Evolutionary conservation across 495 filamentous ascomycete species (phyloP), one percentile per base, ranked within the genome.

Genomic region (Terfezia boudieri): DNA sequence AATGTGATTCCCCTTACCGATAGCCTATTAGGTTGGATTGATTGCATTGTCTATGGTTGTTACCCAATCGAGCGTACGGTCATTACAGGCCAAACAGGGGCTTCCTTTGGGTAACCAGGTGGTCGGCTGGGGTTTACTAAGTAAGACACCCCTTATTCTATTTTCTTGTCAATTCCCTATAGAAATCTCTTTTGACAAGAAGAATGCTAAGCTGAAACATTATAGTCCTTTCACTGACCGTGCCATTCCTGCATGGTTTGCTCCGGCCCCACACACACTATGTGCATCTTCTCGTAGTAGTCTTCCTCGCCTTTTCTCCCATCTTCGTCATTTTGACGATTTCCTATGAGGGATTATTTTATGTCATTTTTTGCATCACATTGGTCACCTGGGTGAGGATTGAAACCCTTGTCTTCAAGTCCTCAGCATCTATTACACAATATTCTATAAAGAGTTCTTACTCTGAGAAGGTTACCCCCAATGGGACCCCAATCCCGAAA

Each of bases 311-410:
- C 11, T 96, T 93, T 63, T 81, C 87, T 0, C 92, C 92, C 0
- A 81, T 81, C 10, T 99, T 99, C 65, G 83, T 99, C 64, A 83
- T 96, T 60, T 81, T 99, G 56, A 94, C 87, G 23, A 96, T 95
- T 66, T 93, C 87, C 16, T 99, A 94, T 72, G 92, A 99, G 66
- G 90, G 92, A 0, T 72, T 99, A 4, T 99, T 99, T 69, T 96
- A 94, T 71, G 75, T 94, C 58, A 79, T 80, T 17, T 96, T 95
- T 68, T 87, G 79, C 62, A 71, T 82, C 49, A 80, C 82, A 20
- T 73, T 99, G 9, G 72, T 93, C 55, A 82, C 79, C 57, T 99
- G 92, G 92, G 85, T 94, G 20, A 78, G 79, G 22, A 71, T 96
- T 0, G 92, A 99, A 64, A 57, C 59, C 64, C 60, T 43, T 10